A percentile compares a stretch with the other conserved stretches of the same genome.
Evolutionary conservation across 2,329 filamentous ascomycete genomes (phyloP).

Genomic region (Ophioceras dolichostomum): DNA sequence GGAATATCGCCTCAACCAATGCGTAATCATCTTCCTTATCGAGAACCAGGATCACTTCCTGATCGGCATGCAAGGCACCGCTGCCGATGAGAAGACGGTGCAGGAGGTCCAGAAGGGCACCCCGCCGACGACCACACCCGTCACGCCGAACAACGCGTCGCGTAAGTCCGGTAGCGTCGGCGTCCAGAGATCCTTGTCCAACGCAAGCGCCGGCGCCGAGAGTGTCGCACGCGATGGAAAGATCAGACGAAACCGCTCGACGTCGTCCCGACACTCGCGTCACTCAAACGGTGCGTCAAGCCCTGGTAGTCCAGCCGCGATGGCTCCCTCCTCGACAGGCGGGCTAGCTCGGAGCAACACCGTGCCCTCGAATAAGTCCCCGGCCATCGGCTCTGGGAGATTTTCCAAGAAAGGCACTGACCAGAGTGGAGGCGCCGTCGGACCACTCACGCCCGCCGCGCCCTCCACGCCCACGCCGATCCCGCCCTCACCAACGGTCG

Average conservation of each 20-base stretch:
- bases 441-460: conserved; percentile 16
- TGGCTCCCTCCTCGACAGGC: conserved; percentile 41
- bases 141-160: conserved; percentile 26
- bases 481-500: conserved; percentile 3
- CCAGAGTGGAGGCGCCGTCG: conserved; percentile 15
- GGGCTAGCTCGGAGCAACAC: conserved; percentile 67
- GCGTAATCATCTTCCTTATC: conserved; percentile 93
- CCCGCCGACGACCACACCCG: conserved; percentile 34
- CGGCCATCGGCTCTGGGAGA: conserved; percentile 54
- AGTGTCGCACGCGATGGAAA: conserved; percentile 72
- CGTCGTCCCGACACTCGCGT: conserved; percentile 77
- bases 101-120: conserved; percentile 59
- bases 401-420: conserved; percentile 33
- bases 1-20: conserved; percentile 91
- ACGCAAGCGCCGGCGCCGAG: conserved; percentile 77
- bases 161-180: conserved; percentile 39
- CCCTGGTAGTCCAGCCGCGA: conserved; percentile 51
- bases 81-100: conserved; percentile 71
- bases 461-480: conserved; percentile 6
- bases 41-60: conserved; percentile 98
- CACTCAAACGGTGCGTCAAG: conserved; percentile 60
- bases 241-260: conserved; percentile 78
- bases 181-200: conserved; percentile 68
- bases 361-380: conserved; percentile 80
- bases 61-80: conserved; percentile 97